Conservation (phyloP, 73 alveolate genomes). For the Durusdinium trenchii region DNA sequence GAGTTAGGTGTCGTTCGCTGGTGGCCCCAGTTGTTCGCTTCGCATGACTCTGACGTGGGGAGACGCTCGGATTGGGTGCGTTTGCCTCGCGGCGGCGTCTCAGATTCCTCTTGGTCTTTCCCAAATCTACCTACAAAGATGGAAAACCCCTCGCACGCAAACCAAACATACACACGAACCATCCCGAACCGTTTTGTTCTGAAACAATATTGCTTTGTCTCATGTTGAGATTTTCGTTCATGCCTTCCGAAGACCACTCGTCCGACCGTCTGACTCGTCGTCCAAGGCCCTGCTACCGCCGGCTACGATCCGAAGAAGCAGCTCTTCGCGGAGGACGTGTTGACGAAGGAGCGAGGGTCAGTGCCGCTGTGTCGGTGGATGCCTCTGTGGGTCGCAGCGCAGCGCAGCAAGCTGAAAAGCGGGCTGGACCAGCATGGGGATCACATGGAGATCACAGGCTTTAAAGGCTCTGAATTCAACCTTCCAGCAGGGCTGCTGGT, state of each 20-base stretch:
- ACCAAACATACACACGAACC: no score
- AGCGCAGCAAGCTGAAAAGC: neutral
- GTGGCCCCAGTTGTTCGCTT: neutral
- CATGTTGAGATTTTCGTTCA: no score
- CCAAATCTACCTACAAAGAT: no score
- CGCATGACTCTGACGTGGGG: neutral
- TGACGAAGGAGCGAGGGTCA: constrained; percentile 1
- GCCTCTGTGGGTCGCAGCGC: neutral
- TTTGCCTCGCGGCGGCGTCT: neutral
- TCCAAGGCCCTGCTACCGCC: constrained; percentile 61
- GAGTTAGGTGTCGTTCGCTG: constrained; percentile 66
- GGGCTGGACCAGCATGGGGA: neutral
- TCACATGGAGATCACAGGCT: neutral
- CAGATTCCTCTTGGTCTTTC: no score
- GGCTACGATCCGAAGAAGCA: constrained; percentile 72
- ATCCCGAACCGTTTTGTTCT: no score
- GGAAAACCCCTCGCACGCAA: no score
- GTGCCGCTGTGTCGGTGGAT: neutral
- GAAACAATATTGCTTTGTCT: no score
- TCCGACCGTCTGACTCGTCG: no score
- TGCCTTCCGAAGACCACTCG: no score
- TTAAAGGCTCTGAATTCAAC: neutral
- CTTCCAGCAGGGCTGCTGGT: neutral
- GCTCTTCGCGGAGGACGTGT: constrained; percentile 66
- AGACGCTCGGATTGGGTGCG: neutral